A percentile compares a stretch with the other conserved stretches of the same genome.
These are phyloP conservation scores for Selaginella tamariscina DNA, from an alignment of 75 land plant species.

Conservation along the genomic window DNA sequence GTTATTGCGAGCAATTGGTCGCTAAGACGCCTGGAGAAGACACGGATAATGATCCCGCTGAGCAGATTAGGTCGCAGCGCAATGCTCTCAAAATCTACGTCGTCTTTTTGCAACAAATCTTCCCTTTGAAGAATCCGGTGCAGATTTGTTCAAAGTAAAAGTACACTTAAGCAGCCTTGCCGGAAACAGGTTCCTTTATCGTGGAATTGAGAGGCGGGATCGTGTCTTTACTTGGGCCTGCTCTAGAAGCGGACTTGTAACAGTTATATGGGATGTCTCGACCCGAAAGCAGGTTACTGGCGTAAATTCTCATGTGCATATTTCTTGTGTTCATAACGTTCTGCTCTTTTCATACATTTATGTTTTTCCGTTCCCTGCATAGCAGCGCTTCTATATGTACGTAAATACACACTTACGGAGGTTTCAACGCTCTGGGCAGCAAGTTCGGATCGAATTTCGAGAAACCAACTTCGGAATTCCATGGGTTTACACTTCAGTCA, in stretches of 20 bases:
- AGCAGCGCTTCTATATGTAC: too few relatives aligned
- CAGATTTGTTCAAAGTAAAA: constrained; percentile 15
- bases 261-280: constrained; percentile 70
- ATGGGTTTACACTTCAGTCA: neutral
- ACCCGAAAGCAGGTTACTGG: constrained; percentile 66
- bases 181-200: constrained; percentile 46
- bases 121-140: constrained; percentile 41
- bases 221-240: constrained; percentile 55
- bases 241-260: constrained; percentile 64
- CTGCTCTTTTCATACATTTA: too few relatives aligned
- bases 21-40: constrained; percentile 27
- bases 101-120: constrained; percentile 55
- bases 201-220: constrained; percentile 83
- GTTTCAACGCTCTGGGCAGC: neutral
- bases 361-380: too few relatives aligned
- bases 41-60: constrained; percentile 16
- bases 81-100: constrained; percentile 80
- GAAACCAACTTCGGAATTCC: neutral
- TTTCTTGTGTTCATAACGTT: too few relatives aligned
- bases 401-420: too few relatives aligned
- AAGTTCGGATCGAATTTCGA: neutral
- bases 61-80: constrained; percentile 51
- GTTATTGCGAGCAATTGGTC: constrained; percentile 69
- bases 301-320: constrained; percentile 31
- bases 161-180: constrained; percentile 22